Percentiles rank a stretch among this genome's conserved stretches.
phyloP scores from a whole-genome alignment of 306 rosid genomes.

The Trifolium subterraneum region DNA sequence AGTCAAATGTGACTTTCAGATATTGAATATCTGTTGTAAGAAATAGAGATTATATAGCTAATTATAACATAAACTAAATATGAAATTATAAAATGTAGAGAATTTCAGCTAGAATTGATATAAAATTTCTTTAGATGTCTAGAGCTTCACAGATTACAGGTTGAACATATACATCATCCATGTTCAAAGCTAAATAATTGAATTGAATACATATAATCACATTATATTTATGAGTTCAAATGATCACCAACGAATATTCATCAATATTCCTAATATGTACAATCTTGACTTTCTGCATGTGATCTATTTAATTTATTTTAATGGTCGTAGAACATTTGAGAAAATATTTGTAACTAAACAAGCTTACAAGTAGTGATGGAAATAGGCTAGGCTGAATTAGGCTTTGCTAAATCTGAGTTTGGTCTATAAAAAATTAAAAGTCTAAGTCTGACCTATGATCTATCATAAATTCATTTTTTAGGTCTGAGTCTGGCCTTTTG shows the following conservation, averaged over 20 bases:
- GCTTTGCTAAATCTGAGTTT: no score
- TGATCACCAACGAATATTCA: not conserved
- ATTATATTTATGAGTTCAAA: not conserved
- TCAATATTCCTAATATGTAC: not conserved
- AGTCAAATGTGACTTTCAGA: not conserved
- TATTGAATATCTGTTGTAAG: not conserved
- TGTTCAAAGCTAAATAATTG: not conserved
- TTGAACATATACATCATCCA: not conserved
- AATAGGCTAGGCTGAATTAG: no score
- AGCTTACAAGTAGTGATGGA: no score
- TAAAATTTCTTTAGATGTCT: not conserved
- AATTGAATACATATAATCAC: constrained; percentile 11
- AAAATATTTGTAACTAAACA: not conserved
- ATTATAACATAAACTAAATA: not conserved
- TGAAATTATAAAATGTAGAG: not conserved
- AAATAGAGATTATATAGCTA: not conserved
- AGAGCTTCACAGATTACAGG: constrained; percentile 6
- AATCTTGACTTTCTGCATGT: constrained; percentile 6
- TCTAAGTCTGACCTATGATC: no score
- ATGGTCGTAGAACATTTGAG: not conserved
- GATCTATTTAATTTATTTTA: not conserved
- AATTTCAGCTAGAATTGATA: not conserved
- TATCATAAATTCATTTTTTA: no score
- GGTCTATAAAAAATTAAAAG: no score
- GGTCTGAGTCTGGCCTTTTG: no score